Evolutionary conservation across 2,329 filamentous ascomycete genomes (phyloP), one percentile per base, ranked within the genome.

Genomic region (Thelonectria olida): DNA sequence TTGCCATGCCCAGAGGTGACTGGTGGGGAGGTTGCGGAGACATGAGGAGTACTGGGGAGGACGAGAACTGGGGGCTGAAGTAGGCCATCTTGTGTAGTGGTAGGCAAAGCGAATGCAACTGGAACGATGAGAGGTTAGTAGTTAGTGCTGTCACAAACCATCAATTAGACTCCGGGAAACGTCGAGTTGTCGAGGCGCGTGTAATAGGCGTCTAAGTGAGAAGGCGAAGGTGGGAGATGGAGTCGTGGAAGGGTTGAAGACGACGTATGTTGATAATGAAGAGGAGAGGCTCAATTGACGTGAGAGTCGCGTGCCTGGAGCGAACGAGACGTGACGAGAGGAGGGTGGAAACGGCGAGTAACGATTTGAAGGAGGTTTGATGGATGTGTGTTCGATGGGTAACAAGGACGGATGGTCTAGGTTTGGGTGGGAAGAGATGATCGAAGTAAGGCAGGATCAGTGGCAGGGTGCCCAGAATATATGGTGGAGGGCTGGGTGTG

Each of bases 41-140:
- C 61, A 79, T 75, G 63, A 73, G 73, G 64, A 84, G 76, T 67
- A 84, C 77, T 51, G 82, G 82, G 66, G 81, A 82, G 58, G 77
- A 71, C 48, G 75, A 72, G 66, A 74, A 80, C 64, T 76, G 75
- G 65, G 78, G 75, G 68, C 78, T 74, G 71, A 81, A 82, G 65
- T 78, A 80, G 54, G 80, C 74, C 81, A 84, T 84, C 39, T 54
- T 73, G 67, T 51, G 52, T 44, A 45, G 55, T 38, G 61, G 47
- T 58, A 54, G 51, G 56, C 56, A 48, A 34, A 58, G 53, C 38
- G 56, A 48, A 34, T 44, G 52, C 7, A 66, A 67, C 62, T 69
- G 66, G 55, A 58, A 64, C 64, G 45, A 61, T 65, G 64, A 22
- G 63, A 63, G 41, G 67, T 75, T 69, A 75, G 73, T 75, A 73